Evolutionary conservation across 2,329 filamentous ascomycete genomes (phyloP), one percentile per base, ranked within the genome.

Genomic region (Alternaria sp.): DNA sequence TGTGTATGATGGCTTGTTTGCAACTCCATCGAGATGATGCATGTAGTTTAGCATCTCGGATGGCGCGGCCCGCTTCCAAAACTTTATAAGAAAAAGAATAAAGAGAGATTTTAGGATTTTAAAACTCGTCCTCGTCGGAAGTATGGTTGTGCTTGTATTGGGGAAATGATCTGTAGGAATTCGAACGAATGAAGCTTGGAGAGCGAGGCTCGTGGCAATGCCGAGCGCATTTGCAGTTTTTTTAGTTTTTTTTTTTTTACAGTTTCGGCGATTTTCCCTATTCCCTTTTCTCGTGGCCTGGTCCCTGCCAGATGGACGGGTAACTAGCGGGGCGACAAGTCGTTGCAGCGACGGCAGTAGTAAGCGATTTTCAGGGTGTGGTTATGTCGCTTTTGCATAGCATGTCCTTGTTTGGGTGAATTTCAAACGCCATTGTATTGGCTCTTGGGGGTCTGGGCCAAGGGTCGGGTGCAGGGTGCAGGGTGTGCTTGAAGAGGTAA

Each of bases 391-490:
- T 52, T 59, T 62, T 49, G 60, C 51, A 60, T 52, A 44, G 49
- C 51, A 26, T 28, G 28, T 48, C 48, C 52, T 42, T 51, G 24
- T 41, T 41, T 39, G 41, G 37, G 44, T 46, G 37, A 52, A 26
- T 36, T 53, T 48, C 58, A 62, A 58, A 52, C 50, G 62, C 55
- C 44, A 56, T 63, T 24, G 11, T 33, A 45, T 29, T 14, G 39
- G 52, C 42, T 41, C 39, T 62, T 62, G 24, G 26, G 34, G 42
- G 61, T 56, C 52, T 45, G 51, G 60, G 62, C 60, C 52, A 60
- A 63, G 64, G 59, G 42, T 51, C 39, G 42, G 50, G 63, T 72
- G 70, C 65, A 68, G 44, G 31, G 58, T 53, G 17, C 17, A 17
- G 17, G 17, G 17, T 17, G 17, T 17, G 63, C 67, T 60, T 42